Percentiles rank a stretch among this genome's conserved stretches.
These are phyloP conservation scores for Alternaria atra DNA, from an alignment of 2,329 filamentous ascomycete species.

Conservation along the genomic window DNA sequence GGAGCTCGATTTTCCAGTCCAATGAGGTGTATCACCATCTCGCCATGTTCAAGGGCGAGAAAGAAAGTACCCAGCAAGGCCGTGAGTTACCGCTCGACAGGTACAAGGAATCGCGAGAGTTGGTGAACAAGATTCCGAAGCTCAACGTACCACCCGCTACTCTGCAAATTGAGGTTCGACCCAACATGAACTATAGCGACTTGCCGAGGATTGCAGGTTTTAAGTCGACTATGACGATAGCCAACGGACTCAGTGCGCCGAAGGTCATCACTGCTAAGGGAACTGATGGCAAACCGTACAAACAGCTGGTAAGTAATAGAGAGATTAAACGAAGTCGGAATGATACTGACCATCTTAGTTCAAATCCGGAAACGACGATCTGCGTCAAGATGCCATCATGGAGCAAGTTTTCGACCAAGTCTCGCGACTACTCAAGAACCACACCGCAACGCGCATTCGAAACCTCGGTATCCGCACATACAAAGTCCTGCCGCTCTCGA, in stretches of 20 bases:
- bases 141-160: conserved; percentile 87
- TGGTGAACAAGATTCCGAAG: conserved; percentile 70
- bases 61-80: conserved; percentile 70
- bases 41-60: conserved; percentile 70
- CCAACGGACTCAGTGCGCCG: conserved; percentile 88
- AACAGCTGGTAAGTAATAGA: conserved; percentile 72
- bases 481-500: conserved; percentile 90
- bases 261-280: conserved; percentile 89
- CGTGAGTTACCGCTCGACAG: conserved; percentile 71
- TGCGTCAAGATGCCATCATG: conserved; percentile 98
- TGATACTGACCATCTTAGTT: conserved; percentile 59
- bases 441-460: conserved; percentile 86
- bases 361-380: conserved; percentile 94
- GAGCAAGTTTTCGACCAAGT: conserved; percentile 99
- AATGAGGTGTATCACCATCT: conserved; percentile 72
- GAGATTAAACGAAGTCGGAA: not conserved
- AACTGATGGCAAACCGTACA: conserved; percentile 80
- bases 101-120: conserved; percentile 67
- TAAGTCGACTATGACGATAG: conserved; percentile 80
- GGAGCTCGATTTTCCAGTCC: conserved; percentile 76
- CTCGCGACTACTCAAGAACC: conserved; percentile 84
- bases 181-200: conserved; percentile 76
- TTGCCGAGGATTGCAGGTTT: conserved; percentile 79
- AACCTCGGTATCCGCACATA: conserved; percentile 93
- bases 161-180: conserved; percentile 79